These are phyloP conservation scores for Candida frijolesensis DNA, from an alignment of 1,139 yeast species.

Conservation along the genomic window DNA sequence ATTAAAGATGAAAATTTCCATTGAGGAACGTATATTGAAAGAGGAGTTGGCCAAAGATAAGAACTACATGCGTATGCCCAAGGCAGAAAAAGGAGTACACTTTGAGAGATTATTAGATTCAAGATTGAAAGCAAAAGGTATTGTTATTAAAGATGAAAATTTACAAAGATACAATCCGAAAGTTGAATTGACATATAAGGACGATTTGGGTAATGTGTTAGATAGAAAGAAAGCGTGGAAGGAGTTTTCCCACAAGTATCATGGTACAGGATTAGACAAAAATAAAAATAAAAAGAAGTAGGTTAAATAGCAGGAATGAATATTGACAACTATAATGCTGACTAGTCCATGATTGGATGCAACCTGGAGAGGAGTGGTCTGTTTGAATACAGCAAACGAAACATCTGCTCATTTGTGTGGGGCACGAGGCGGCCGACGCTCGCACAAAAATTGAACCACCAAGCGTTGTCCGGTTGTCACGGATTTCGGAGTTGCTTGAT, in stretches of 20 bases:
- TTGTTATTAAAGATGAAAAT: conserved; percentile 16
- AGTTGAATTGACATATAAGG: conserved; percentile 65
- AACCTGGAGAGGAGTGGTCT: no score
- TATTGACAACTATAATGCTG: no score
- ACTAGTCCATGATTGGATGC: no score
- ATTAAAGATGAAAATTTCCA: conserved; percentile 32
- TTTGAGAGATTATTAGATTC: conserved; percentile 34
- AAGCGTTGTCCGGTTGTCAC: background rate
- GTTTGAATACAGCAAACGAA: no score
- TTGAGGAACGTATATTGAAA: conserved; percentile 42
- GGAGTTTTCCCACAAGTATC: conserved; percentile 82
- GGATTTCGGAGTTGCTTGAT: background rate
- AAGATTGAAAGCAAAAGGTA: conserved; percentile 29
- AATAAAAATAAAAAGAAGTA: background rate
- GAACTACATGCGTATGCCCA: conserved; percentile 30
- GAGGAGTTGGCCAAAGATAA: conserved; percentile 42
- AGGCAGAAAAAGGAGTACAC: conserved; percentile 30
- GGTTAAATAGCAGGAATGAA: background rate
- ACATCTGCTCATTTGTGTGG: no score
- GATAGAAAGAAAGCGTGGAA: conserved; percentile 82
- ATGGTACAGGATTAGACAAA: conserved; percentile 50
- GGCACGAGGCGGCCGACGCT: no score
- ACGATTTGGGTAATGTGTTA: conserved; percentile 68
- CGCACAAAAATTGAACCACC: background rate
- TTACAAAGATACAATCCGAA: conserved; percentile 59